Percentiles rank a stretch among this genome's conserved stretches.
Conservation (phyloP, 2,329 filamentous ascomycete species). For the Ceratocystis colombiana region DNA sequence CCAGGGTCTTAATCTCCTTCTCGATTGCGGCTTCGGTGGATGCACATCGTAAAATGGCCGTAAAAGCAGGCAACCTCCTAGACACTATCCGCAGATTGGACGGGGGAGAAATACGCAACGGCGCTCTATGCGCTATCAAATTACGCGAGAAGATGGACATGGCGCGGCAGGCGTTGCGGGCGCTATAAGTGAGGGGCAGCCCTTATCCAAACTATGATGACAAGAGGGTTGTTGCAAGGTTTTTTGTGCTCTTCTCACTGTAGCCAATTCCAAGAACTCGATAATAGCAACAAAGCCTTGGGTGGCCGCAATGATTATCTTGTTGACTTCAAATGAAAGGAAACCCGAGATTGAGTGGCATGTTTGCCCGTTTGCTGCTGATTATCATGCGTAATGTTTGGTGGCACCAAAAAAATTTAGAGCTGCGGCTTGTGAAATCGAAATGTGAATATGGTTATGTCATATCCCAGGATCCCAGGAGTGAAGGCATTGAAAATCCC, state of each 20-base stretch:
- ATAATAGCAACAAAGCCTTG: neutral
- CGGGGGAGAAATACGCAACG: neutral
- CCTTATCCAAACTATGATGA: neutral
- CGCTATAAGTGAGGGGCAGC: neutral
- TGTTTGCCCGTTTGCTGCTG: neutral
- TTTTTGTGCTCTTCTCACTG: constrained; percentile 3
- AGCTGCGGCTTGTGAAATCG: neutral
- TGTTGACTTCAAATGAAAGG: neutral
- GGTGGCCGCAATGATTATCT: neutral
- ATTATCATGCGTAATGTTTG: neutral
- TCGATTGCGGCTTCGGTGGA: constrained; percentile 18
- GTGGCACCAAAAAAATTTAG: neutral
- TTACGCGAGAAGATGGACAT: constrained; percentile 8
- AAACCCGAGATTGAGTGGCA: neutral
- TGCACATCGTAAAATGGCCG: constrained; percentile 12
- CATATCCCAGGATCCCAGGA: neutral
- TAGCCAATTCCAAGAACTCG: neutral
- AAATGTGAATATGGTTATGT: neutral
- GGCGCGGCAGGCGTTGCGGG: neutral
- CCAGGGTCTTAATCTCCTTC: constrained; percentile 32
- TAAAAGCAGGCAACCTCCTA: neutral
- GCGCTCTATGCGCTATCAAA: neutral
- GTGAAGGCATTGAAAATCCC: neutral
- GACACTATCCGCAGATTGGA: neutral
- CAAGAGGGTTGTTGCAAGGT: neutral